Evolutionary conservation across 441 rosid species (phyloP), one percentile per base, ranked within the genome.

Genomic region (Pelargonium australe): DNA sequence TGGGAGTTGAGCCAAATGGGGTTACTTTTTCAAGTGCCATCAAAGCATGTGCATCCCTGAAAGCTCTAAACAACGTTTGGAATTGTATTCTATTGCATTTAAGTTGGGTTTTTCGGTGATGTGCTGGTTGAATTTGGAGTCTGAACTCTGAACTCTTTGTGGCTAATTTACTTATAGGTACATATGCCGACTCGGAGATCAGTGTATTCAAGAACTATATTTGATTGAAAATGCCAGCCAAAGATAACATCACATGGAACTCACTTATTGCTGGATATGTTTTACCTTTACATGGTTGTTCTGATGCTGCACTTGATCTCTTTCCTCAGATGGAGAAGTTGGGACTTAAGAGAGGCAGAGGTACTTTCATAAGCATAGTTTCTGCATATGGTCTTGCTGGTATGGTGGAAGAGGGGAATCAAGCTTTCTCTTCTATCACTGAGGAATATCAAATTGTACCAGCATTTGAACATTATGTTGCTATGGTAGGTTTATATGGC

Each of bases 191-290:
- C 76, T 83, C 94, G 37, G 95, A 96, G 67, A 84, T 90, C 60
- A 76, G 82, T 49, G 43, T 87, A 85, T 77, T 81, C 95, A 71
- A 80, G 79, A 77, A 76, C 69, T 63, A 74, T 86, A 66, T 90
- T 88, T 80, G 85, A 80, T 70, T 70, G 23, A 20, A 81, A 72
- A 80, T 86, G 80, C 31, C 72, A 62, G 71, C 71, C 55, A 83
- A 74, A 81, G 95, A 92, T 79, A 73, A 85, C 65, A 85, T 92
- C 70, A 81, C 91, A 43, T 85, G 90, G 95, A 89, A 89, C 83
- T 80, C 95, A n/a, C 47, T 90, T 72, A 82, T 90, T 65, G 81
- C 84, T 60, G 89, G 89, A 67, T 84, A 85, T 80, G 88, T 86
- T 20, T 20, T 20, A 20, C 23, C 1, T 70, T 79, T 83, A 31